These are phyloP conservation scores for Microascus cirrosus DNA, from an alignment of 2,329 filamentous ascomycete species.

Conservation along the genomic window DNA sequence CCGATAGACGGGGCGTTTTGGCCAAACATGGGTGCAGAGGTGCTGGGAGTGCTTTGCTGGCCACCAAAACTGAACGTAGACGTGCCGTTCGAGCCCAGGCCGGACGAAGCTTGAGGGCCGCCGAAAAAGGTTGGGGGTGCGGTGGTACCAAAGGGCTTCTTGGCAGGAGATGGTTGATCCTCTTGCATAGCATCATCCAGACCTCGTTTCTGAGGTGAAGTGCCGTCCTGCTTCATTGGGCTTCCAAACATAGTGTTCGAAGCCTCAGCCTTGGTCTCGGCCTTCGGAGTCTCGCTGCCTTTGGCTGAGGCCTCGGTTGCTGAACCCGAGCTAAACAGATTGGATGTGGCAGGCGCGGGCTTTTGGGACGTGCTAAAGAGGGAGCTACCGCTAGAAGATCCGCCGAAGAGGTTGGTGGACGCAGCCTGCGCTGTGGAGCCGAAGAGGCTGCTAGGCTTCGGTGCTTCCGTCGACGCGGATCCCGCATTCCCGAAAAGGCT, in stretches of 20 bases:
- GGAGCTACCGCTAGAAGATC: constrained; percentile 9
- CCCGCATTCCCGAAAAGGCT: constrained; percentile 8
- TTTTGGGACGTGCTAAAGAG: constrained; percentile 16
- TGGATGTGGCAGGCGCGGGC: background rate
- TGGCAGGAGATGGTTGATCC: constrained; percentile 21
- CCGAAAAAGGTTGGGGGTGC: constrained; percentile 13
- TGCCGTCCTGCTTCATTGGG: constrained; percentile 27
- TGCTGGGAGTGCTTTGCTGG: constrained; percentile 8
- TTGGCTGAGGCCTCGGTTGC: constrained; percentile 9
- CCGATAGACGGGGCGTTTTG: constrained; percentile 11
- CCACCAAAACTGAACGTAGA: constrained; percentile 25
- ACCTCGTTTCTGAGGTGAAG: constrained; percentile 10
- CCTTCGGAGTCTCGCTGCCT: constrained; percentile 15
- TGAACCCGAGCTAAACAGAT: constrained; percentile 14
- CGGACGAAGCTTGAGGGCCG: constrained; percentile 8
- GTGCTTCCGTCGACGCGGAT: background rate
- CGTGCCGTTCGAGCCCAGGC: constrained; percentile 10
- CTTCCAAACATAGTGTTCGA: constrained; percentile 17
- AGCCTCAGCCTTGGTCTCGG: constrained; percentile 11
- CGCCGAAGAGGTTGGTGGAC: constrained; percentile 7
- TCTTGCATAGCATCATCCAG: constrained; percentile 7
- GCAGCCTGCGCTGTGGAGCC: constrained; percentile 5
- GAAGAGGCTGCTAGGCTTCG: constrained; percentile 1
- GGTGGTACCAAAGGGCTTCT: constrained; percentile 12
- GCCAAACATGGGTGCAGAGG: constrained; percentile 22